Percentiles rank a stretch among this genome's conserved stretches.
Evolutionary conservation across 768 basidiomycete species (phyloP).

Genomic region (Lactarius hengduanensis): DNA sequence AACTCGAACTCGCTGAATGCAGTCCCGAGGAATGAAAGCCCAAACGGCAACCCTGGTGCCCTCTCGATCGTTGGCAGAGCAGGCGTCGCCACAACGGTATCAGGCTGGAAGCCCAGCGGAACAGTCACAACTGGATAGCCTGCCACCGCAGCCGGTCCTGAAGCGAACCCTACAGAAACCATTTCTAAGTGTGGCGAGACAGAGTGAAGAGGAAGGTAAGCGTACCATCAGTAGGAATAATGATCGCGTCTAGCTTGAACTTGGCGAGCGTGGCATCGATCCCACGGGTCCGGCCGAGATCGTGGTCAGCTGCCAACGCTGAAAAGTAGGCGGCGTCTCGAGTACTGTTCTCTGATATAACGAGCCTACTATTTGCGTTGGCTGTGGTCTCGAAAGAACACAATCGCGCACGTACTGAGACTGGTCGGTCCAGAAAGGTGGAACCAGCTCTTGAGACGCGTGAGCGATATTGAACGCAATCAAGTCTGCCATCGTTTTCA

Average conservation of each 20-base stretch:
- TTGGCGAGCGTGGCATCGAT: constrained; percentile 37
- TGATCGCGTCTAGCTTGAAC: constrained; percentile 37
- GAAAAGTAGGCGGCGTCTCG: constrained; percentile 35
- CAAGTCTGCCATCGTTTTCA: constrained; percentile 54
- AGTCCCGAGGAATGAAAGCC: constrained; percentile 32
- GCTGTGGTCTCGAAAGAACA: not conserved
- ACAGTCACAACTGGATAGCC: constrained; percentile 33
- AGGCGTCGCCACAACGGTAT: constrained; percentile 25
- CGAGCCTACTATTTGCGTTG: constrained; percentile 28
- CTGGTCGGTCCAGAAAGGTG: constrained; percentile 40
- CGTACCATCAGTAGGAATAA: constrained; percentile 38
- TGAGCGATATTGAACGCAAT: constrained; percentile 58
- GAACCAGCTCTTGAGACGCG: constrained; percentile 46
- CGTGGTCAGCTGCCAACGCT: constrained; percentile 35
- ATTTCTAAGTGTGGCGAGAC: not conserved
- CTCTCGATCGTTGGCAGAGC: constrained; percentile 27
- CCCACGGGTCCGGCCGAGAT: constrained; percentile 36
- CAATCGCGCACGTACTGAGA: constrained; percentile 33
- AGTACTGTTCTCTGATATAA: constrained; percentile 33
- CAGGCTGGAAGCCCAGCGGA: constrained; percentile 32
- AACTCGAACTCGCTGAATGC: constrained; percentile 32
- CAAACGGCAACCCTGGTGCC: constrained; percentile 33
- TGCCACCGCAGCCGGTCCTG: constrained; percentile 28
- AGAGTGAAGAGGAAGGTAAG: not conserved
- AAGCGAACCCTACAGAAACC: constrained; percentile 22